A percentile compares a stretch with the other conserved stretches of the same genome.
These are phyloP conservation scores for Salix koriyanagi DNA, from an alignment of 345 rosid genomes.

Conservation along the genomic window DNA sequence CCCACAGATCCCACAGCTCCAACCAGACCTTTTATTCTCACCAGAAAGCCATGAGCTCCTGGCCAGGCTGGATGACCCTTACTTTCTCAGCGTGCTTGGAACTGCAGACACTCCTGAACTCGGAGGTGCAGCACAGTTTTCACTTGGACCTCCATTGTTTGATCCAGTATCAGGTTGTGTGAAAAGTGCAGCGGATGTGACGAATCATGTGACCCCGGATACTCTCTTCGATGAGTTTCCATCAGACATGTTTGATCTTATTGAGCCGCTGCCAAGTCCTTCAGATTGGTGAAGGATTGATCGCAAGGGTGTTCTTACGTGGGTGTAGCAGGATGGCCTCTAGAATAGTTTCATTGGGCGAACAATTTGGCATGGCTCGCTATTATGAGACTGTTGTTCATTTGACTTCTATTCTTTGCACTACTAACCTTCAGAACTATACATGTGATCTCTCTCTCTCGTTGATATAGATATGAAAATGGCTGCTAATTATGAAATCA, in stretches of 20 bases:
- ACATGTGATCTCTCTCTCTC: background rate
- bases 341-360: background rate
- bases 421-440: background rate
- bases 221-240: conserved; percentile 76
- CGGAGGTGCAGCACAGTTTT: conserved; percentile 28
- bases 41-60: conserved; percentile 55
- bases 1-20: conserved; percentile 32
- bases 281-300: conserved; percentile 27
- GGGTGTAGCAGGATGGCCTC: background rate
- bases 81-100: conserved; percentile 47
- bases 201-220: conserved; percentile 24
- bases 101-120: conserved; percentile 38
- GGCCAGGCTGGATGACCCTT: conserved; percentile 56
- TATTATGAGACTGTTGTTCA: background rate
- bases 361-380: background rate
- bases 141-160: conserved; percentile 39
- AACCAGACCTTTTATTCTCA: conserved; percentile 35
- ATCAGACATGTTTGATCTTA: conserved; percentile 59
- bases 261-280: conserved; percentile 52
- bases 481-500: background rate
- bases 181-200: conserved; percentile 26
- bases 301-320: background rate
- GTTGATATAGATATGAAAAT: background rate
- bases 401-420: background rate
- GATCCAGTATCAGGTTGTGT: conserved; percentile 35